phyloP scores from a whole-genome alignment of 2,329 filamentous ascomycete genomes.

The Xylaria sp. region DNA sequence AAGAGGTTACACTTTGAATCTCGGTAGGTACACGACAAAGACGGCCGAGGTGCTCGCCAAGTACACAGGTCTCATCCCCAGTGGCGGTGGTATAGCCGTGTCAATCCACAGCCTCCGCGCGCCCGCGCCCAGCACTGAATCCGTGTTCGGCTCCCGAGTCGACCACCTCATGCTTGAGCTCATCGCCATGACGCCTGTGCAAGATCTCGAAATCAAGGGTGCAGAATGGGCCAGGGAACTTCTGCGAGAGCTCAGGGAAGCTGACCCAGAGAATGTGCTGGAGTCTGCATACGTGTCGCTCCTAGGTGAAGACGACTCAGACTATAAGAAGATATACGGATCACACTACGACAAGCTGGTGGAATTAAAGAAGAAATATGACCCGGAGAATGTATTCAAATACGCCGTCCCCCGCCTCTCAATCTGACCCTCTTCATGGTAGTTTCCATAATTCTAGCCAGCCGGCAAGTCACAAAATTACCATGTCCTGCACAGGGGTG shows the following conservation, averaged over 20 bases:
- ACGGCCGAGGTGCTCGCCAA: constrained; percentile 45
- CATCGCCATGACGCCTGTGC: constrained; percentile 42
- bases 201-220: constrained; percentile 42
- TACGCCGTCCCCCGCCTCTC: constrained; percentile 37
- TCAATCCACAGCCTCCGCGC: constrained; percentile 49
- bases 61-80: constrained; percentile 40
- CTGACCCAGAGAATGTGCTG: constrained; percentile 44
- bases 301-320: constrained; percentile 42
- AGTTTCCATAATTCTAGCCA: not conserved
- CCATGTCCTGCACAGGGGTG: too few species aligned
- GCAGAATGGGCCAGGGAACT: constrained; percentile 43
- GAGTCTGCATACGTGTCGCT: constrained; percentile 51
- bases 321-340: constrained; percentile 49
- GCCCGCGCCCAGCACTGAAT: constrained; percentile 37
- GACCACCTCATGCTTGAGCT: constrained; percentile 54
- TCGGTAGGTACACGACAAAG: constrained; percentile 45
- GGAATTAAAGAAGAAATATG: constrained; percentile 50
- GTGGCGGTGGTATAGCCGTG: constrained; percentile 46
- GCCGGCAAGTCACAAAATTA: not conserved
- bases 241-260: constrained; percentile 38
- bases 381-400: constrained; percentile 53
- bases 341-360: constrained; percentile 42
- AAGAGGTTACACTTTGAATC: constrained; percentile 38
- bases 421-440: not conserved
- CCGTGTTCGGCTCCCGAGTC: constrained; percentile 48